Conservation (phyloP, 2,329 filamentous ascomycete species). For the Fusarium verrucosum region DNA sequence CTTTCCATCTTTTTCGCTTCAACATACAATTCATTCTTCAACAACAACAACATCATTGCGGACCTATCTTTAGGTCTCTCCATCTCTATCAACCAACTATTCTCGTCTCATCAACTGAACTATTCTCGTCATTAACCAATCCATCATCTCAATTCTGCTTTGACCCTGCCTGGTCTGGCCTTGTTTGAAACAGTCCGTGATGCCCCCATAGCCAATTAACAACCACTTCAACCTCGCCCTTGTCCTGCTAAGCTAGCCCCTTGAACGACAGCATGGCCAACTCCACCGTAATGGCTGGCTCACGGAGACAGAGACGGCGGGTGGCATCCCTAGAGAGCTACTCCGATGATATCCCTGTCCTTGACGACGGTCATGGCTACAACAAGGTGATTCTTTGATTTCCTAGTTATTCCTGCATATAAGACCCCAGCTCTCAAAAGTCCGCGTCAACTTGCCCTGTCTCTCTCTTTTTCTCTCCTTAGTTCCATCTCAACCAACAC, state of each 20-base stretch:
- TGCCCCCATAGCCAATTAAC: conserved; percentile 34
- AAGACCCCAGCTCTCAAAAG: conserved; percentile 14
- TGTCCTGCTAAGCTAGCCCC: conserved; percentile 6
- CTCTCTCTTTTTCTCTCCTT: conserved; percentile 9
- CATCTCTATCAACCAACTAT: no score
- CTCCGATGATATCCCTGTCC: conserved; percentile 37
- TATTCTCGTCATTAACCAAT: conserved; percentile 24
- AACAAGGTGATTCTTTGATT: conserved; percentile 23
- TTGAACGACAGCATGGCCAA: conserved; percentile 29
- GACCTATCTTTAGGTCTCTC: neutral
- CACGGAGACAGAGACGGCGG: conserved; percentile 24
- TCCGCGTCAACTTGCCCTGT: conserved; percentile 10
- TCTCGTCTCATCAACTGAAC: conserved; percentile 23
- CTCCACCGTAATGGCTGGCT: conserved; percentile 33
- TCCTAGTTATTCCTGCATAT: conserved; percentile 31
- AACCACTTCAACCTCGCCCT: conserved; percentile 16
- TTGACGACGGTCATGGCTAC: neutral
- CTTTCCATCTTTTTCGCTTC: neutral
- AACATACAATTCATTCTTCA: neutral
- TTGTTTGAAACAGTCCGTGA: conserved; percentile 31
- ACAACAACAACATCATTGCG: neutral
- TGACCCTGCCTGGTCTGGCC: conserved; percentile 16
- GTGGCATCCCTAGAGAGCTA: conserved; percentile 22
- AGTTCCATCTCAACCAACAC: conserved; percentile 16
- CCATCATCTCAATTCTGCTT: conserved; percentile 7